Evolutionary conservation across 2,329 filamentous ascomycete species (phyloP).

Genomic region (Ophiocordyceps camponoti-leonardi): DNA sequence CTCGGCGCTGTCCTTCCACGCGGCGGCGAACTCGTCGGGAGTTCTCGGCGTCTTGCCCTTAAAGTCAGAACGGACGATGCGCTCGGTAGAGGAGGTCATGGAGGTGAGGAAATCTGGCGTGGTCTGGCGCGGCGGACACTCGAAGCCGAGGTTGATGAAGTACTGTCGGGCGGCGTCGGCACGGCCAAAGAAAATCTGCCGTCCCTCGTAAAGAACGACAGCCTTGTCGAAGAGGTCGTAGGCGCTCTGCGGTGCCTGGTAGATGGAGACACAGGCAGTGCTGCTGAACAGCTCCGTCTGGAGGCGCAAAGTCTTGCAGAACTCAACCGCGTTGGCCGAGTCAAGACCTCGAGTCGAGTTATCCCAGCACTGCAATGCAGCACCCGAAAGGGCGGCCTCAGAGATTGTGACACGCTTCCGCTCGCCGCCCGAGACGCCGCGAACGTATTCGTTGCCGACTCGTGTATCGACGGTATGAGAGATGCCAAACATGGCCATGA

Average conservation of each 20-base stretch:
- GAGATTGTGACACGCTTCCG: slow-evolving; percentile 49
- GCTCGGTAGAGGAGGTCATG: slow-evolving; percentile 44
- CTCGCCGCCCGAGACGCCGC: slow-evolving; percentile 60
- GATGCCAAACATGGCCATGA: slow-evolving; percentile 63
- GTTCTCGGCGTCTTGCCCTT: slow-evolving; percentile 39
- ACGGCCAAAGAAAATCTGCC: slow-evolving; percentile 46
- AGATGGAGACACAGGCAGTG: slow-evolving; percentile 56
- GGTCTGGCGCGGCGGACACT: slow-evolving; percentile 48
- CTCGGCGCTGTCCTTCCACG: slow-evolving; percentile 37
- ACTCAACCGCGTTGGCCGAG: slow-evolving; percentile 59
- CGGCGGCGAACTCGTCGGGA: slow-evolving; percentile 41
- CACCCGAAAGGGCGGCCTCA: slow-evolving; percentile 40
- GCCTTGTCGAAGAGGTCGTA: slow-evolving; percentile 50
- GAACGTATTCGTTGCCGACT: slow-evolving; percentile 59
- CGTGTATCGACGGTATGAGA: slow-evolving; percentile 55
- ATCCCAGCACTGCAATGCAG: slow-evolving; percentile 49
- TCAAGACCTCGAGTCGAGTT: slow-evolving; percentile 61
- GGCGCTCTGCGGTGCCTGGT: slow-evolving; percentile 47
- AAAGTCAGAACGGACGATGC: slow-evolving; percentile 35
- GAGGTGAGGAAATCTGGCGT: slow-evolving; percentile 58
- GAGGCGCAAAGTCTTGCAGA: slow-evolving; percentile 51
- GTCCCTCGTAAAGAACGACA: slow-evolving; percentile 39
- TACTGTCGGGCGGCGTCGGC: slow-evolving; percentile 43
- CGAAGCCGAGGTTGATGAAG: slow-evolving; percentile 50
- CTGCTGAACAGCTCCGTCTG: slow-evolving; percentile 49